These are phyloP conservation scores for Wallacemonas sp. DNA, from an alignment of 208 protist species.

Conservation along the genomic window DNA sequence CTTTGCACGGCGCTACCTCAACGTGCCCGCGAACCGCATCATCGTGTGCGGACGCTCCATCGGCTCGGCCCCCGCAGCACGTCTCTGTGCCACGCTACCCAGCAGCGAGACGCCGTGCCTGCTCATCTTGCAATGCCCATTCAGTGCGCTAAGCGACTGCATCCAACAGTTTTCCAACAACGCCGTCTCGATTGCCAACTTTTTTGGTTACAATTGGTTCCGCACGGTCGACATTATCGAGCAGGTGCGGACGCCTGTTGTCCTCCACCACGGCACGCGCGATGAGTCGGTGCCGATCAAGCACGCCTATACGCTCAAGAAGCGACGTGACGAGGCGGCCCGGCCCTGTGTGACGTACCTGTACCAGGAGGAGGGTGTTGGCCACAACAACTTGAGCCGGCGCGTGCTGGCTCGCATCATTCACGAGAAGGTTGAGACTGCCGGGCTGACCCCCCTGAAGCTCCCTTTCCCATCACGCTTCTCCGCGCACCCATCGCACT, in stretches of 20 bases:
- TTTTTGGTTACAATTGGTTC: constrained; percentile 84
- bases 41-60: constrained; percentile 85
- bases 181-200: constrained; percentile 60
- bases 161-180: constrained; percentile 66
- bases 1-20: constrained; percentile 57
- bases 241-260: constrained; percentile 70
- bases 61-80: constrained; percentile 56
- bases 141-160: constrained; percentile 76
- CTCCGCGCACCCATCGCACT: constrained; percentile 52
- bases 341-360: constrained; percentile 59
- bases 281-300: constrained; percentile 75
- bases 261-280: constrained; percentile 80
- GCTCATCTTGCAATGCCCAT: constrained; percentile 72
- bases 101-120: constrained; percentile 43
- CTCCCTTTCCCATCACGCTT: constrained; percentile 23
- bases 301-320: constrained; percentile 63
- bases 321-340: constrained; percentile 35
- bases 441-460: constrained; percentile 19
- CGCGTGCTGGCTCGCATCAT: constrained; percentile 46
- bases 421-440: constrained; percentile 42
- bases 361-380: constrained; percentile 56
- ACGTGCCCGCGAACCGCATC: constrained; percentile 50
- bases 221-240: constrained; percentile 76
- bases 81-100: constrained; percentile 47
- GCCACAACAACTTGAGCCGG: constrained; percentile 80